Percentiles rank a stretch among this genome's conserved stretches.
These are phyloP conservation scores for Rhodosporidiobolus sp. DNA, from an alignment of 768 basidiomycete species.

Conservation along the genomic window DNA sequence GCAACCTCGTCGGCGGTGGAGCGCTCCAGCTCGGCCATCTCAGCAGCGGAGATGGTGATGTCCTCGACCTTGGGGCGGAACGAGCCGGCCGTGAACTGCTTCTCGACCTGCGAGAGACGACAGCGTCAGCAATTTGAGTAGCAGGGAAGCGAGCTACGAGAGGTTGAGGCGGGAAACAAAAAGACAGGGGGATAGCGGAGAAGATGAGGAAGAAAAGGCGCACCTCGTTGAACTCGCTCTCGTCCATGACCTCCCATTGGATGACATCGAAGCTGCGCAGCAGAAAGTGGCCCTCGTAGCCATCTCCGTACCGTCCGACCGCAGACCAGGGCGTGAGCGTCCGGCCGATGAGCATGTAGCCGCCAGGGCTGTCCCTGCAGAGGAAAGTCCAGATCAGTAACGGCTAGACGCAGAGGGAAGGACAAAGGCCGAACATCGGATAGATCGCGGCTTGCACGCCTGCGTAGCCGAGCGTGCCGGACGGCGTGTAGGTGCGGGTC, in stretches of 20 bases:
- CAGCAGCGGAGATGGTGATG: constrained; percentile 55
- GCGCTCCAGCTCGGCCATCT: constrained; percentile 53
- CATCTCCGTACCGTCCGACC: constrained; percentile 59
- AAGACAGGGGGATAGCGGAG: not conserved
- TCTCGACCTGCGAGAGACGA: not conserved
- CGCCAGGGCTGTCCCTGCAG: constrained; percentile 50
- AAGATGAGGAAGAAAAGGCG: constrained; percentile 7
- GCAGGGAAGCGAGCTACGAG: not conserved
- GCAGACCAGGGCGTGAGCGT: constrained; percentile 66
- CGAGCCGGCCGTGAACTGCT: constrained; percentile 40
- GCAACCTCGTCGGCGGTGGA: constrained; percentile 45
- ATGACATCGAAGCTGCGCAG: constrained; percentile 62
- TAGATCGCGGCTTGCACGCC: constrained; percentile 66
- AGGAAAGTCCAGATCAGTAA: not conserved
- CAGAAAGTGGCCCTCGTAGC: constrained; percentile 59
- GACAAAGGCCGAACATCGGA: constrained; percentile 49
- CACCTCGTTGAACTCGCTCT: constrained; percentile 57
- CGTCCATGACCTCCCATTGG: constrained; percentile 49
- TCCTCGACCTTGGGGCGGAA: constrained; percentile 54
- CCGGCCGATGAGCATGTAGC: constrained; percentile 64
- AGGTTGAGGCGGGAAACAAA: not conserved
- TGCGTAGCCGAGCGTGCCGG: constrained; percentile 70
- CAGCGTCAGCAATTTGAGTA: not conserved
- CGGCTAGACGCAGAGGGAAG: constrained; percentile 48
- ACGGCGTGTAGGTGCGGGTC: constrained; percentile 63